Base-by-base conservation (phyloP, 2,329 filamentous ascomycete species). In the Graphilbum sp. region DNA sequence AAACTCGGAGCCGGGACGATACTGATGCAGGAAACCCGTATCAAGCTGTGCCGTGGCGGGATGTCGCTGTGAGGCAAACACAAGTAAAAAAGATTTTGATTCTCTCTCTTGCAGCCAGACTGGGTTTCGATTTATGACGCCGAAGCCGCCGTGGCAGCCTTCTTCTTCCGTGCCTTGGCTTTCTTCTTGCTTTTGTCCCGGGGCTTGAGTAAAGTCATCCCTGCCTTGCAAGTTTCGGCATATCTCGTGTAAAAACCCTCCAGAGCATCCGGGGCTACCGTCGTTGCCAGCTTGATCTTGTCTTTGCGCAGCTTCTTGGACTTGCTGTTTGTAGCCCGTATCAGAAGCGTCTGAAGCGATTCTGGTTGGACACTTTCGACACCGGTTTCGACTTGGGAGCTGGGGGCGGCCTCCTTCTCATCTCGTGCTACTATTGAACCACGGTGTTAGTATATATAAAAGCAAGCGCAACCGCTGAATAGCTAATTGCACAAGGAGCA, bases 181-280 rank as follows among this genome's bases (percentile, higher is more conserved):
- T 81, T 83, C 63, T 78, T 76, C 68, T 84, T 88, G 58, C 80
- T 93, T 52, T 86, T 72, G 60, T 96, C 88, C 48, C 90, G 71
- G 54, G 93, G 94, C 72, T 94, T 96, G 60, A 98, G 55, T 8
- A 79, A 77, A 35, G 72, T 68, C 86, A 96, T 95, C 6, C 86
- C 85, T 0, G 69, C 64, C 63, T 93, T 95, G 61, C 87, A 95
- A 3, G 86, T 69, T 48, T 96, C 90, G 18, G 86, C 87, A 61
- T 96, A 98, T 37, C 73, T 69, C 23, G 65, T 62, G 56, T 86
- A 98, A 53, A 98, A 98, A 0, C 57, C 63, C 38, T 92, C 86
- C 11, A 96, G 56, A 5, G 79, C 73, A 41, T 78, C 72, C 1
- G 80, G 73, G 39, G 79, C 68, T 1, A 96, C 86, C 0, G 94